Percentiles rank a stretch among this genome's conserved stretches.
Evolutionary conservation across 805 yeast species (phyloP).

Genomic region (Wickerhamiella azymoides): DNA sequence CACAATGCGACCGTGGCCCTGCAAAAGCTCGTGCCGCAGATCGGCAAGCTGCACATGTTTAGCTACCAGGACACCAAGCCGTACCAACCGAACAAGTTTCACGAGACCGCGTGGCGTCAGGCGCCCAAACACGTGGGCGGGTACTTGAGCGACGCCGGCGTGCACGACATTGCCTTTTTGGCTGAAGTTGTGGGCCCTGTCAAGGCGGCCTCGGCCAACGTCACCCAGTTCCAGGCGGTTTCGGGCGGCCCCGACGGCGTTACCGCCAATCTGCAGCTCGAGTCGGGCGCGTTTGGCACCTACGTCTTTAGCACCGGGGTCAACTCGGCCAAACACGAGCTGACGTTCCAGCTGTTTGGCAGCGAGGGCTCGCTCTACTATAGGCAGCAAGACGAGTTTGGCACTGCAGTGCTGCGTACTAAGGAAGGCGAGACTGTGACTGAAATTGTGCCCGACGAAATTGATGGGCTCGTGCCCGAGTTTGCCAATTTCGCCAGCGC

Average conservation of each 20-base stretch:
- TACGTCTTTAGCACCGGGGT: constrained; percentile 79
- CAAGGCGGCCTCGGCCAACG: constrained; percentile 54
- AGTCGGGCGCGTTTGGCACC: constrained; percentile 59
- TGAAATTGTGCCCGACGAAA: constrained; percentile 23
- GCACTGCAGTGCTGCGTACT: constrained; percentile 16
- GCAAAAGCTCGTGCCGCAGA: constrained; percentile 45
- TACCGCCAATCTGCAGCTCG: constrained; percentile 51
- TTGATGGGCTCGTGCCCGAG: constrained; percentile 46
- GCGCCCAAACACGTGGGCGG: constrained; percentile 91
- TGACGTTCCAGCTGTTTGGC: constrained; percentile 61
- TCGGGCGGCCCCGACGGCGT: constrained; percentile 76
- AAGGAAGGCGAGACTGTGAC: constrained; percentile 21
- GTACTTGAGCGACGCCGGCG: constrained; percentile 88
- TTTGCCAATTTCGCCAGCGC: constrained; percentile 45
- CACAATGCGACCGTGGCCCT: constrained; percentile 44
- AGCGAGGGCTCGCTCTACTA: constrained; percentile 61
- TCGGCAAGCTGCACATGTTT: constrained; percentile 43
- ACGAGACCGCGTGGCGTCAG: constrained; percentile 70
- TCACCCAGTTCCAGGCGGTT: constrained; percentile 60
- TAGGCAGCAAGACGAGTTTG: neutral
- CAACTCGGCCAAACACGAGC: constrained; percentile 64
- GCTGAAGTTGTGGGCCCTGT: constrained; percentile 72
- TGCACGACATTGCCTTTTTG: constrained; percentile 79
- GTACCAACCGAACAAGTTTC: constrained; percentile 35
- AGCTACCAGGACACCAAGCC: constrained; percentile 35